Percentiles rank a stretch among this genome's conserved stretches.
phyloP scores from a whole-genome alignment of 106 monocot species.

The Agapanthus africanus region DNA sequence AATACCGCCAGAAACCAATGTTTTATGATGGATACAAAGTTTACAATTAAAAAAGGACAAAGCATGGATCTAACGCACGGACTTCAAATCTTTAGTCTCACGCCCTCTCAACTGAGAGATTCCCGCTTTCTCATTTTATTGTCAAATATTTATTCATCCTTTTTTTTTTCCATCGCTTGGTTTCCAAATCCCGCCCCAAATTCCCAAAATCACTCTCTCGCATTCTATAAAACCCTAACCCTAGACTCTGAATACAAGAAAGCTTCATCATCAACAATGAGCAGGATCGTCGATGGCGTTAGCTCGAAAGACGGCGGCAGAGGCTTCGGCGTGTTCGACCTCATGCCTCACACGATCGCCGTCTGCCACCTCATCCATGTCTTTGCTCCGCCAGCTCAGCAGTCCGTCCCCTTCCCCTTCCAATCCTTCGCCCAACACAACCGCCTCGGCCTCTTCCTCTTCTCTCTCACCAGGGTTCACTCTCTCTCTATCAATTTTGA shows the following conservation, averaged over 20 bases:
- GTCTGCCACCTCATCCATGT: slow-evolving; percentile 83
- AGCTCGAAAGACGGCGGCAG: neutral
- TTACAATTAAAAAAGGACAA: too few relatives aligned
- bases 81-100: slow-evolving; percentile 99
- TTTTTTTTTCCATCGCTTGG: neutral
- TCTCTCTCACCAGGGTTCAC: slow-evolving; percentile 68
- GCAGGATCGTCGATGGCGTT: slow-evolving; percentile 5
- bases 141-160: neutral
- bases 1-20: too few relatives aligned
- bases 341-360: slow-evolving; percentile 85
- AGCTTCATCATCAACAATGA: neutral
- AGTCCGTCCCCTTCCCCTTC: slow-evolving; percentile 53
- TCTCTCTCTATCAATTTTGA: neutral
- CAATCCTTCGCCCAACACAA: slow-evolving; percentile 60
- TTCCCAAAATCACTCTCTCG: neutral
- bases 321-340: slow-evolving; percentile 5
- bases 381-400: slow-evolving; percentile 70
- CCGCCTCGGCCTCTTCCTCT: slow-evolving; percentile 91
- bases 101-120: slow-evolving; percentile 99
- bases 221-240: neutral
- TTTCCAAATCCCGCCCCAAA: neutral
- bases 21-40: too few relatives aligned
- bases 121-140: slow-evolving; percentile 60
- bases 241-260: neutral
- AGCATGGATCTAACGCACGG: slow-evolving; percentile 99